Evolutionary conservation across 139 green algal genomes (phyloP).

Genomic region (Chlamydomonas urium): DNA sequence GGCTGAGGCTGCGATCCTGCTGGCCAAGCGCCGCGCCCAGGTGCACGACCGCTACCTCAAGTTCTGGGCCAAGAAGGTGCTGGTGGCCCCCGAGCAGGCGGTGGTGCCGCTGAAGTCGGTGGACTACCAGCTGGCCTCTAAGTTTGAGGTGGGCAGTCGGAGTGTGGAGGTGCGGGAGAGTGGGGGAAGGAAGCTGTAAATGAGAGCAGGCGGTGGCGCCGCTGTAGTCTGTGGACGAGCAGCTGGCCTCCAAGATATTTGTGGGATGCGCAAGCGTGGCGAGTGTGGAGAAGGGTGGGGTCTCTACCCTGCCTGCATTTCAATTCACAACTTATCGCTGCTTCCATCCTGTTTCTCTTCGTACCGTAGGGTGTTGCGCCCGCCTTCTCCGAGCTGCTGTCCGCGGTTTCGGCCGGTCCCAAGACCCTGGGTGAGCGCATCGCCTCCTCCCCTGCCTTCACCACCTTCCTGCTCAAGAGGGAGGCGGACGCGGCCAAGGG

Average conservation of each 20-base stretch:
- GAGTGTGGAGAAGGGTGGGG: neutral
- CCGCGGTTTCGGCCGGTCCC: conserved; percentile 30
- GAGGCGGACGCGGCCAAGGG: conserved; percentile 32
- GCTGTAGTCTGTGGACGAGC: neutral
- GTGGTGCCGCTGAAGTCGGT: conserved; percentile 55
- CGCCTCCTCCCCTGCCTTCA: conserved; percentile 29
- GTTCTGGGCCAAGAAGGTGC: conserved; percentile 54
- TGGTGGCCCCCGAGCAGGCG: conserved; percentile 48
- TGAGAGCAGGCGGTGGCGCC: neutral
- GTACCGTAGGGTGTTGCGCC: conserved; percentile 46
- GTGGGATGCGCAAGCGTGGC: neutral
- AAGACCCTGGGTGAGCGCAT: conserved; percentile 48
- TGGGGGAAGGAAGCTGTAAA: too few species aligned
- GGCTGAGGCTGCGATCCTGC: conserved; percentile 26
- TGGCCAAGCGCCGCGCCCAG: conserved; percentile 29
- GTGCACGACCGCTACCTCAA: conserved; percentile 51
- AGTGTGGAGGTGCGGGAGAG: too few species aligned
- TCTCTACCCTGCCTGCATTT: too few species aligned
- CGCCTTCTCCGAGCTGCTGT: conserved; percentile 40
- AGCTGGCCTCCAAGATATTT: neutral
- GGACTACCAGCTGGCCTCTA: conserved; percentile 53
- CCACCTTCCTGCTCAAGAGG: conserved; percentile 46
- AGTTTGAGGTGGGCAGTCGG: conserved; percentile 45
- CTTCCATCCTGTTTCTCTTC: too few species aligned
- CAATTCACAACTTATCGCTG: too few species aligned